Evolutionary conservation across 140 eudicot genomes (phyloP).

Genomic region (Cichorium intybus): DNA sequence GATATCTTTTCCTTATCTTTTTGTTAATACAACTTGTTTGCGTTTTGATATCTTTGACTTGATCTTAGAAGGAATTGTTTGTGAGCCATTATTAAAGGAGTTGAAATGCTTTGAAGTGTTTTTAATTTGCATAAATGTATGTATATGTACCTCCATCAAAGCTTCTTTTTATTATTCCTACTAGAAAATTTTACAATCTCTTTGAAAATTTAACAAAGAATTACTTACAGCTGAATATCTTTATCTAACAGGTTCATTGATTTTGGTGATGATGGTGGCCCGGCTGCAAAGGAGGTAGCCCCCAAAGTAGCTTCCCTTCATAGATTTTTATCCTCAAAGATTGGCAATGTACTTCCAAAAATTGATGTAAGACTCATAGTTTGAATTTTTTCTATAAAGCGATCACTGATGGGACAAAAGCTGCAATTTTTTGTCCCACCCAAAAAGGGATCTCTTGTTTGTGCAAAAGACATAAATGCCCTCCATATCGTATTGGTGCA

Average conservation of each 20-base stretch:
- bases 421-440: no score
- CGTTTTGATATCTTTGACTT: background rate
- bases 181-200: background rate
- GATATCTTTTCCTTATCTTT: background rate
- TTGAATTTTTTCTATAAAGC: background rate
- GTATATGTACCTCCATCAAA: background rate
- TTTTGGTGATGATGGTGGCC: constrained; percentile 86
- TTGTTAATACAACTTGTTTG: background rate
- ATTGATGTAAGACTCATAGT: constrained; percentile 51
- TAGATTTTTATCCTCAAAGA: constrained; percentile 35
- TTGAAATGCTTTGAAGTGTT: background rate
- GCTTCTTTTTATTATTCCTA: background rate
- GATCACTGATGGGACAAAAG: no score
- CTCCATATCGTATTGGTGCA: background rate
- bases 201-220: background rate
- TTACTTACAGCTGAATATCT: no score
- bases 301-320: constrained; percentile 54
- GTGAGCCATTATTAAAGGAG: background rate
- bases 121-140: background rate
- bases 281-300: constrained; percentile 68
- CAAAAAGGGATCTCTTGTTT: no score
- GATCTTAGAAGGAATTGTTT: background rate
- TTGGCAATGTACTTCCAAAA: constrained; percentile 40
- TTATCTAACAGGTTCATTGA: constrained; percentile 63
- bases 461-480: background rate